Evolutionary conservation across 2,329 filamentous ascomycete genomes (phyloP), one percentile per base, ranked within the genome.

Genomic region (Arachnomyces sp.): DNA sequence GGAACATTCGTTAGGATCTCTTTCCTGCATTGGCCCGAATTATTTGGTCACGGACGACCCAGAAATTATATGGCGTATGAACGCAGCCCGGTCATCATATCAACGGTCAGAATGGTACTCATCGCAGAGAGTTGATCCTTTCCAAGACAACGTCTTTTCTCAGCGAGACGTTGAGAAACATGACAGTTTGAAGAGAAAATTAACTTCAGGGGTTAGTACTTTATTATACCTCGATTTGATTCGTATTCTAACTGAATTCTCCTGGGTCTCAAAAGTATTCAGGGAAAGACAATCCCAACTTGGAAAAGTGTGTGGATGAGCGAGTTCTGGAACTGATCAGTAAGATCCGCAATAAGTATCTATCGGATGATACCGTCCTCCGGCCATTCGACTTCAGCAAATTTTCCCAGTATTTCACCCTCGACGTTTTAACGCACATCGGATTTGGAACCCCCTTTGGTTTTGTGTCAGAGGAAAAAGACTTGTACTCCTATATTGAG

Each of bases 341-440:
- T 6, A 60, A 77, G 6, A 67, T 78, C 29, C 62, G 68, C 42
- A 50, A 46, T 12, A 72, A 71, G 45, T 69, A 72, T 29, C 56
- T 67, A 3, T 60, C 58, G 4, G 59, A 45, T 11, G 52, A 57
- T 28, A 56, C 36, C 12, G 39, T 42, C n/a, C 21, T 54, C 7
- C 41, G 47, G 7, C 53, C 57, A 2, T 46, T 76, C 50, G 72
- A 77, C 42, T 51, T 72, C 38, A 68, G 63, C 3, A 56, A 57
- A 4, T 72, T 73, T 44, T 62, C 67, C 2, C 71, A 74, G 31
- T 77, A 65, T 57, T 71, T 78, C 40, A 74, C 73, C 0, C 57
- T 78, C 3, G 76, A 79, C 43, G 68, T 76, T 30, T 75, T 80
- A 45, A 72, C 67, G 28, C 66, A 68, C 33, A 52, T 79, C 3